Evolutionary conservation across 148 eudicot genomes (phyloP), one percentile per base, ranked within the genome.

Genomic region (Bassia scoparia): DNA sequence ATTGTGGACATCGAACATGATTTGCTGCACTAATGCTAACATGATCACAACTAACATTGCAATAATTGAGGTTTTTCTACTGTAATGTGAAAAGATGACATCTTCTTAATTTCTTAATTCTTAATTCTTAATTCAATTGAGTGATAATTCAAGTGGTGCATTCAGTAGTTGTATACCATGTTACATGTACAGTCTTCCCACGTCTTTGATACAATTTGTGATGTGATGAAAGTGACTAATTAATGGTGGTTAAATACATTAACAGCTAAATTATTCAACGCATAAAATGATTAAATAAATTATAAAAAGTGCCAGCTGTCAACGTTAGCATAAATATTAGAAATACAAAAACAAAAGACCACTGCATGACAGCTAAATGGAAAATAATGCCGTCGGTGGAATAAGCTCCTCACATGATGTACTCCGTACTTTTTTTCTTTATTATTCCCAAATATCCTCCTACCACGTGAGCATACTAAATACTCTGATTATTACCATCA

Each of bases 351-450:
- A 74, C 50, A 74, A 48, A 74, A 33, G 49, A 59, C 54, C 69
- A 69, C 58, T 55, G 48, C 29, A 17, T 34, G 46, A 73, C 29
- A 62, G 61, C 59, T 33, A 61, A 27, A 49, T 61, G 35, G 26
- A 61, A 50, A 48, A 72, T 30, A 66, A 66, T 63, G 34, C 64
- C 72, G 78, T 75, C 78, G 67, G 78, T 75, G 78, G 69, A 52
- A 71, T 59, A 43, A 29, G 67, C 10, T 44, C 53, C 75, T 71
- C 75, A 71, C 54, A 71, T 61, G 63, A 59, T 24, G 53, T 56
- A 26, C 61, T 37, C 20, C n/a, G n/a, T n/a, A n/a, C n/a, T n/a
- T n/a, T n/a, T n/a, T 61, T 34, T 29, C 56, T 50, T 50, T 27
- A 67, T 48, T 38, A 30, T 55, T 15, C 33, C 61, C 14, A 75